Base-by-base conservation (phyloP, 192 early-diverging fungal species). In the Rhizophagus sp. region DNA sequence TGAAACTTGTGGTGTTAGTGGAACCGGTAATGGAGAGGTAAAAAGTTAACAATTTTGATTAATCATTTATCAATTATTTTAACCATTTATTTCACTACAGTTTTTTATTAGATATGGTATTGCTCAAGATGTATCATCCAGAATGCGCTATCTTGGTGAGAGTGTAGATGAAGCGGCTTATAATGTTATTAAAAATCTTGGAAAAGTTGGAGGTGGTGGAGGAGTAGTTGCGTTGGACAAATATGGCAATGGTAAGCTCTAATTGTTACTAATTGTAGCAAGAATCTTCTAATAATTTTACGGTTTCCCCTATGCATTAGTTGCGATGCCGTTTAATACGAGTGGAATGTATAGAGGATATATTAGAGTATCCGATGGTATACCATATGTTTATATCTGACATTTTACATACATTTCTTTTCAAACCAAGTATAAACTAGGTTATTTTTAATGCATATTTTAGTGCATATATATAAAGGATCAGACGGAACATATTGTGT, bases 21-120 rank as follows among this genome's bases (percentile, higher is more conserved):
- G 83, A 15, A 88, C 87, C 17, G 87, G 87, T 19, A 77, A 88
- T 66, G 87, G 87, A 1, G 85, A 86, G 79, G 81, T 86, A 65
- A 81, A 9, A 34, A 17, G 17, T 22, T n/a, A 44, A 22, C 13
- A 25, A 36, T n/a, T n/a, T 7, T 15, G 7, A 12, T 12, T 12
- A 47, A 47, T 47, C 0, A 12, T 47, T 3, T 47, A 12, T 47
- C 11, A 47, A 47, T 47, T 47, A 13, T 64, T 34, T 22, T 36
- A 62, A 19, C 1, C 44, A 47, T 47, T 47, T 30, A 36, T 44
- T 19, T 12, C 25, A 12, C 8, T 49, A 27, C 17, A 84, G 83
- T 87, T 76, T 75, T 87, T 88, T 69, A 88, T 88, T 71, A 80
- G 87, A 24, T 78, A 81, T 33, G 69, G 66, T 15, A 77, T 80